Evolutionary conservation across 1,284 basidiomycete genomes (phyloP).

Genomic region (Lentinula novae-zelandiae): DNA sequence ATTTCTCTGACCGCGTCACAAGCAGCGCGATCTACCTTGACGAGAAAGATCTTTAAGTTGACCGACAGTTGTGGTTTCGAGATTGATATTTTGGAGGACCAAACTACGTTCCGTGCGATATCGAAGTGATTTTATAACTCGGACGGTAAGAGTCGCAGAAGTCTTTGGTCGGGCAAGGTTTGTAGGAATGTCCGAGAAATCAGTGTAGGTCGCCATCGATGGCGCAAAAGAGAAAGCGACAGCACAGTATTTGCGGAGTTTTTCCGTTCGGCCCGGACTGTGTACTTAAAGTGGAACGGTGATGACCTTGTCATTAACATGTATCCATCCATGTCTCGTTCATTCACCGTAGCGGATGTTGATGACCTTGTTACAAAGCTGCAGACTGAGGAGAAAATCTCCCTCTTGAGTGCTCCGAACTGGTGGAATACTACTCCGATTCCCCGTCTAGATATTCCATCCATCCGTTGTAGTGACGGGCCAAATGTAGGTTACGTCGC

Average conservation of each 20-base stretch:
- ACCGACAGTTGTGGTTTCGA: slow-evolving; percentile 74
- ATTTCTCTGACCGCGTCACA: neutral
- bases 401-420: slow-evolving; percentile 59
- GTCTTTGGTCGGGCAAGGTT: slow-evolving; percentile 68
- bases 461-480: slow-evolving; percentile 62
- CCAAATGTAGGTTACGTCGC: slow-evolving; percentile 43
- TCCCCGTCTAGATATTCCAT: slow-evolving; percentile 54
- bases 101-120: slow-evolving; percentile 89
- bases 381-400: slow-evolving; percentile 60
- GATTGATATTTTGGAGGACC: slow-evolving; percentile 80
- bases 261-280: neutral
- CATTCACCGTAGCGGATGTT: slow-evolving; percentile 53
- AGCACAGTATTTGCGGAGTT: neutral
- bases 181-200: slow-evolving; percentile 54
- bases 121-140: slow-evolving; percentile 94
- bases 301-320: neutral
- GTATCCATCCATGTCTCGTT: slow-evolving; percentile 27
- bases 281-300: neutral
- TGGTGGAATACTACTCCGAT: slow-evolving; percentile 70
- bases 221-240: neutral
- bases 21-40: slow-evolving; percentile 44
- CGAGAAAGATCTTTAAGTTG: slow-evolving; percentile 70
- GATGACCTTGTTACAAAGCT: slow-evolving; percentile 50
- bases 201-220: slow-evolving; percentile 29
- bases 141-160: slow-evolving; percentile 81